A percentile compares a stretch with the other conserved stretches of the same genome.
phyloP scores from a whole-genome alignment of 306 rosid genomes.

The Aeschynomene evenia region DNA sequence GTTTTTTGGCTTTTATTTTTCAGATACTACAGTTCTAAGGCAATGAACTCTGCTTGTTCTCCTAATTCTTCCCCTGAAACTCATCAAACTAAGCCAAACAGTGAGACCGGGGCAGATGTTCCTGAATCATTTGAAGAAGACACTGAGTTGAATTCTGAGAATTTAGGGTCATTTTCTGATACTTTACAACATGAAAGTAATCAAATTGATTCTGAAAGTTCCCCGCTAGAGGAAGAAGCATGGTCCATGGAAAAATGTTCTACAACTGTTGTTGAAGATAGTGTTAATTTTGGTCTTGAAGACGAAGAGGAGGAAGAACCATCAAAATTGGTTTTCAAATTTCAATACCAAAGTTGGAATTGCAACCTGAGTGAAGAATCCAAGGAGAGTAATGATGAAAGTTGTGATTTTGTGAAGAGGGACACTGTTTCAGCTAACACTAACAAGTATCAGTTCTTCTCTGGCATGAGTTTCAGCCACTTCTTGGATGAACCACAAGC shows the following conservation, averaged over 20 bases:
- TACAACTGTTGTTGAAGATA: slow-evolving; percentile 3
- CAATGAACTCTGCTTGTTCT: slow-evolving; percentile 19
- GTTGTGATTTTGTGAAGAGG: slow-evolving; percentile 29
- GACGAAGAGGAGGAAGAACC: slow-evolving; percentile 30
- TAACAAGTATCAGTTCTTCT: slow-evolving; percentile 49
- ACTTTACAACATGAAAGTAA: slow-evolving; percentile 17
- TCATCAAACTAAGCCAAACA: slow-evolving; percentile 1
- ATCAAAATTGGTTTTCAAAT: slow-evolving; percentile 59
- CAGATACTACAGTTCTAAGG: slow-evolving; percentile 38
- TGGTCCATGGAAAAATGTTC: not conserved
- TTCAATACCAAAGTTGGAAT: slow-evolving; percentile 61
- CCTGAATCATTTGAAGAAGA: not conserved
- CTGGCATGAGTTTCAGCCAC: slow-evolving; percentile 43
- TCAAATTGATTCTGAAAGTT: not conserved
- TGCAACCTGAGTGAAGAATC: slow-evolving; percentile 27
- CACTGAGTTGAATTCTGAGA: slow-evolving; percentile 15
- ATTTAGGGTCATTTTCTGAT: not conserved
- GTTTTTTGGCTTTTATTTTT: not conserved
- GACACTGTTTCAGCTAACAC: slow-evolving; percentile 24
- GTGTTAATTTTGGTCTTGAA: slow-evolving; percentile 17
- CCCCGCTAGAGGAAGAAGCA: not conserved
- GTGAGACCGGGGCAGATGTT: not conserved
- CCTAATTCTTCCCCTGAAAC: slow-evolving; percentile 16
- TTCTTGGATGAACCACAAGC: slow-evolving; percentile 54
- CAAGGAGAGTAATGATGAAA: slow-evolving; percentile 23